Evolutionary conservation across 2,329 filamentous ascomycete species (phyloP).

Genomic region (Pseudopyrenochaeta lycopersici): DNA sequence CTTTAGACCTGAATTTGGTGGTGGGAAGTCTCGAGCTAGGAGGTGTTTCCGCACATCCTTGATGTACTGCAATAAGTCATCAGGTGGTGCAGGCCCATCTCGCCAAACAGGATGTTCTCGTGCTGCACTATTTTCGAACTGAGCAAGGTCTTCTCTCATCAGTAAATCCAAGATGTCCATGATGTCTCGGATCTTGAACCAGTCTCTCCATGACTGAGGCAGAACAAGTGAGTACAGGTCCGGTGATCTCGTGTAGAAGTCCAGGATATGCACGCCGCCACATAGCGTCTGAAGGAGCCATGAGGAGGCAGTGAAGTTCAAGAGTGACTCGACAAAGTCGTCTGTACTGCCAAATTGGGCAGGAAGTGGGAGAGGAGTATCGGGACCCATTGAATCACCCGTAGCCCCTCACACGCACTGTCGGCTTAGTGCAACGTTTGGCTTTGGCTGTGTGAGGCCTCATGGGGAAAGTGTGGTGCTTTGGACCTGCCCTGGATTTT

Average conservation of each 20-base stretch:
- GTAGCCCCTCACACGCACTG: slow-evolving; percentile 7
- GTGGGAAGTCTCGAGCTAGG: slow-evolving; percentile 68
- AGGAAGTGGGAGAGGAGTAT: slow-evolving; percentile 71
- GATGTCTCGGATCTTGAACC: slow-evolving; percentile 75
- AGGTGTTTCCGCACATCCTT: slow-evolving; percentile 74
- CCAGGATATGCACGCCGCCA: slow-evolving; percentile 94
- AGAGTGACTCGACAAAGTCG: slow-evolving; percentile 79
- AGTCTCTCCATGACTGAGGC: slow-evolving; percentile 81
- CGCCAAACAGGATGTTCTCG: slow-evolving; percentile 48
- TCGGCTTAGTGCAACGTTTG: neutral
- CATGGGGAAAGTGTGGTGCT: slow-evolving; percentile 18
- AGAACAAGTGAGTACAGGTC: slow-evolving; percentile 82
- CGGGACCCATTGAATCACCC: slow-evolving; percentile 55
- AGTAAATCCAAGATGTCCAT: slow-evolving; percentile 83
- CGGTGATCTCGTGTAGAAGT: slow-evolving; percentile 89
- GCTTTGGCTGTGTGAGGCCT: slow-evolving; percentile 3
- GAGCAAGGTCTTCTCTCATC: slow-evolving; percentile 76
- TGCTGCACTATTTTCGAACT: slow-evolving; percentile 29
- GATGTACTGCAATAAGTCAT: slow-evolving; percentile 75
- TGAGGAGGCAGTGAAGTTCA: slow-evolving; percentile 78
- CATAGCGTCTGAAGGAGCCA: slow-evolving; percentile 87
- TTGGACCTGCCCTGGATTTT: slow-evolving; percentile 20
- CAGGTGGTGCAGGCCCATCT: slow-evolving; percentile 55
- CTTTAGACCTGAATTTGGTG: slow-evolving; percentile 27
- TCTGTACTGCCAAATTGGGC: slow-evolving; percentile 75